phyloP scores from a whole-genome alignment of 108 stramenopile genomes.

The Asterionellopsis glacialis region DNA sequence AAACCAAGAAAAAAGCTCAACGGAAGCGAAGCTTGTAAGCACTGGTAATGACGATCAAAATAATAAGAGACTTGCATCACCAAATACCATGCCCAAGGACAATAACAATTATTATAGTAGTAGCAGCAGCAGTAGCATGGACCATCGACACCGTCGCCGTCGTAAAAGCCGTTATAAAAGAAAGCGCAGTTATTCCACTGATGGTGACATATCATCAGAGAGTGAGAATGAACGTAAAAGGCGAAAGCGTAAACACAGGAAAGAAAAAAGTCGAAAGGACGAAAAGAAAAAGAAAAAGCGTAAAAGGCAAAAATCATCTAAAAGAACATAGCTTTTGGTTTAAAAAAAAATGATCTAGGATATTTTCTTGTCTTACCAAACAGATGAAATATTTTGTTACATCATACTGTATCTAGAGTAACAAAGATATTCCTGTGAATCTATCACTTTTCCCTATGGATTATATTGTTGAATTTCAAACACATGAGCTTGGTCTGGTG shows the following conservation, averaged over 20 bases:
- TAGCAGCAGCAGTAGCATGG: neutral
- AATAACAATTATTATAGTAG: neutral
- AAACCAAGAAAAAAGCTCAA: neutral
- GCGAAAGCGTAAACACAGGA: neutral
- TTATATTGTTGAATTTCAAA: too few relatives aligned
- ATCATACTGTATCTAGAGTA: too few relatives aligned
- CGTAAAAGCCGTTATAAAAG: neutral
- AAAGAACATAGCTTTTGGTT: neutral
- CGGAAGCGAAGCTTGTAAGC: neutral
- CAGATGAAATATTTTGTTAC: too few relatives aligned
- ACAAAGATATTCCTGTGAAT: too few relatives aligned
- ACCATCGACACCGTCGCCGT: neutral
- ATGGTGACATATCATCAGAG: neutral
- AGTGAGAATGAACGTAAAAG: neutral
- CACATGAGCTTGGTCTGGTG: too few relatives aligned
- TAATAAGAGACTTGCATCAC: neutral
- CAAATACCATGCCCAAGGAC: neutral
- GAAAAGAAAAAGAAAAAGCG: constrained; percentile 3
- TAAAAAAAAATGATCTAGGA: too few relatives aligned
- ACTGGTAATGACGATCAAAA: neutral
- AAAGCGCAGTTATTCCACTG: neutral
- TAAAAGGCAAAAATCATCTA: constrained; percentile 3
- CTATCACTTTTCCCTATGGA: too few relatives aligned
- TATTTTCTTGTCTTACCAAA: too few relatives aligned
- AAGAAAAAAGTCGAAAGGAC: neutral